A percentile compares a stretch with the other conserved stretches of the same genome.
Evolutionary conservation across 169 alveolate genomes (phyloP).

Genomic region (Ichthyophthirius multifiliis): DNA sequence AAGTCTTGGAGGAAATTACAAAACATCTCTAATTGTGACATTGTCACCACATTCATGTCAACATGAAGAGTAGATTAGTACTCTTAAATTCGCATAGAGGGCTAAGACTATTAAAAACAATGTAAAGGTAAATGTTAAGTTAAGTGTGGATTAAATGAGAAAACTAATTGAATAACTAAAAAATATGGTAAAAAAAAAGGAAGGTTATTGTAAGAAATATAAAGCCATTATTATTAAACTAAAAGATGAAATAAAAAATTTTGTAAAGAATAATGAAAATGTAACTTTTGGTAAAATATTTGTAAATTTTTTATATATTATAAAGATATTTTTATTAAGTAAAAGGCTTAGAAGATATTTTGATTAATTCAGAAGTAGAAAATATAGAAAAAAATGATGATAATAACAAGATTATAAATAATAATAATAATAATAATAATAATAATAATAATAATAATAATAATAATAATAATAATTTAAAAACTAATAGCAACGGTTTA

Average conservation of each 20-base stretch:
- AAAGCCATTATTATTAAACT: background rate
- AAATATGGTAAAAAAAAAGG: background rate
- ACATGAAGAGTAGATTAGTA: slow-evolving; percentile 42
- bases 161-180: background rate
- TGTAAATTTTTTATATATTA: background rate
- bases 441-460: background rate
- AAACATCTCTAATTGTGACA: slow-evolving; percentile 49
- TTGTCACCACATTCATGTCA: slow-evolving; percentile 33
- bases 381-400: too few species aligned
- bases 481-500: too few species aligned
- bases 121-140: slow-evolving; percentile 19
- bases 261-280: too few species aligned
- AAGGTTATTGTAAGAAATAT: background rate
- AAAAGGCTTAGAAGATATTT: background rate
- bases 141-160: background rate
- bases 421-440: background rate
- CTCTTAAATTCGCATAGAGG: slow-evolving; percentile 63
- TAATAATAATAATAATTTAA: background rate
- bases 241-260: background rate
- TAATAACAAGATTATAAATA: too few species aligned
- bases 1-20: slow-evolving; percentile 56
- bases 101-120: slow-evolving; percentile 40
- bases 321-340: background rate
- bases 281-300: too few species aligned
- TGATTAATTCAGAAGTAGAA: too few species aligned